Percentiles rank a stretch among this genome's conserved stretches.
Conservation (phyloP, 352 stramenopile genomes). For the Phytophthora syringae region DNA sequence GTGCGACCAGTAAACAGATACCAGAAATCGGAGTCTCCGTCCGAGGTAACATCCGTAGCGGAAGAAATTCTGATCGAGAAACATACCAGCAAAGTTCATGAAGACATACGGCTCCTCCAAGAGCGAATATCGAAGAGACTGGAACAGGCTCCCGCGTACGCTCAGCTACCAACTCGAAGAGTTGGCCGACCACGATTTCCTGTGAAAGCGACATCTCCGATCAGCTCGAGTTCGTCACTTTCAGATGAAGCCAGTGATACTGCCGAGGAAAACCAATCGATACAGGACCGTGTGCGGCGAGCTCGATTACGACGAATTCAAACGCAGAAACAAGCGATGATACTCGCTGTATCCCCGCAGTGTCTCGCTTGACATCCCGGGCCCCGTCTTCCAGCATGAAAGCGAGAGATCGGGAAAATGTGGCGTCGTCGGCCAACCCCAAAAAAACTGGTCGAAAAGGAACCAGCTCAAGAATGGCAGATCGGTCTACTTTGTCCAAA, state of each 20-base stretch:
- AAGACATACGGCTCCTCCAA: conserved; percentile 76
- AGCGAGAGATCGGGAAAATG: conserved; percentile 20
- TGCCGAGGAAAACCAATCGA: conserved; percentile 16
- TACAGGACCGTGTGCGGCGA: conserved; percentile 18
- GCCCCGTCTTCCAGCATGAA: too few species aligned
- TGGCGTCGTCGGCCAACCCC: conserved; percentile 7
- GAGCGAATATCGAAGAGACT: conserved; percentile 68
- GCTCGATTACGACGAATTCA: conserved; percentile 27
- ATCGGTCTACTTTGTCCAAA: conserved; percentile 7
- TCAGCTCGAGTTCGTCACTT: conserved; percentile 41
- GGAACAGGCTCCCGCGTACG: conserved; percentile 39
- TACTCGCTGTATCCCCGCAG: conserved; percentile 21
- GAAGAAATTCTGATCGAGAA: conserved; percentile 59
- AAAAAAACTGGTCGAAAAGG: conserved; percentile 23
- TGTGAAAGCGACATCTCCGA: conserved; percentile 11
- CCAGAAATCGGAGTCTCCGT: neutral
- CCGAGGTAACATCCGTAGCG: neutral
- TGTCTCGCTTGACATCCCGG: conserved; percentile 16
- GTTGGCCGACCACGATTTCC: neutral
- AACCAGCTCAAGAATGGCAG: too few species aligned
- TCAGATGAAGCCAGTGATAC: conserved; percentile 37
- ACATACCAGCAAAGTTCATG: conserved; percentile 71
- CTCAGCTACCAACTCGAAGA: conserved; percentile 12
- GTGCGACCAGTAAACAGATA: neutral
- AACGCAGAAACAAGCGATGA: conserved; percentile 26